Evolutionary conservation across 164 flowering plant species (phyloP).

Genomic region (Liriodendron chinense): DNA sequence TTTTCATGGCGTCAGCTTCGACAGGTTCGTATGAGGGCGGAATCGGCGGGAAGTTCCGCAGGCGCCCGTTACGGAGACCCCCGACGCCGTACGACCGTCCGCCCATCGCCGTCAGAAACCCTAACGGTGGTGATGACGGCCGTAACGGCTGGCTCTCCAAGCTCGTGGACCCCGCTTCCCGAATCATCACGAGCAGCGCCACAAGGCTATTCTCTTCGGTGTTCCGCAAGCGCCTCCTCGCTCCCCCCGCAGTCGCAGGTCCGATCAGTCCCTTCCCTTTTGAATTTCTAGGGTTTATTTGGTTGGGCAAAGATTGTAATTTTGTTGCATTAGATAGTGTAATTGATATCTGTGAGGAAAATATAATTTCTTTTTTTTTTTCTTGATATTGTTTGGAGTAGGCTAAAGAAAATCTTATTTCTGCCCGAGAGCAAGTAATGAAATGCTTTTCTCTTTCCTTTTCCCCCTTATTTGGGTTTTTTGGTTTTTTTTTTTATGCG

Average conservation of each 20-base stretch:
- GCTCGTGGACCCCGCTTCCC: constrained; percentile 73
- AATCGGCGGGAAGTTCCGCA: constrained; percentile 58
- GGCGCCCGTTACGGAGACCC: constrained; percentile 33
- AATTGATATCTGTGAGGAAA: too few species aligned
- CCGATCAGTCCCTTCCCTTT: not conserved
- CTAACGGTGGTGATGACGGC: constrained; percentile 1
- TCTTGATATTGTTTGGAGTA: too few species aligned
- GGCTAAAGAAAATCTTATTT: too few species aligned
- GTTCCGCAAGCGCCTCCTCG: constrained; percentile 49
- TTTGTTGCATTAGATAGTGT: too few species aligned
- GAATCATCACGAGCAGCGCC: constrained; percentile 54
- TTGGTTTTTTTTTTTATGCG: too few species aligned
- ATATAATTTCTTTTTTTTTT: too few species aligned
- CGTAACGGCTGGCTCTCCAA: constrained; percentile 54
- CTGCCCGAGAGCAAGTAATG: too few species aligned
- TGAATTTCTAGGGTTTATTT: not conserved
- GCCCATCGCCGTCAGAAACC: constrained; percentile 34
- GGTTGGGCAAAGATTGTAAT: too few species aligned
- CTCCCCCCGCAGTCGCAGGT: constrained; percentile 24
- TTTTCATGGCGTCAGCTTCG: constrained; percentile 24
- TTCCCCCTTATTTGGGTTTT: too few species aligned
- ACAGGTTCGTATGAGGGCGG: constrained; percentile 42
- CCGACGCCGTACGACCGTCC: constrained; percentile 80
- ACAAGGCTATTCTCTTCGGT: constrained; percentile 48
- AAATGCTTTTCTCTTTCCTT: too few species aligned